A percentile compares a stretch with the other conserved stretches of the same genome.
These are phyloP conservation scores for Plantago elongata DNA, from an alignment of 257 asterid genomes.

Conservation along the genomic window DNA sequence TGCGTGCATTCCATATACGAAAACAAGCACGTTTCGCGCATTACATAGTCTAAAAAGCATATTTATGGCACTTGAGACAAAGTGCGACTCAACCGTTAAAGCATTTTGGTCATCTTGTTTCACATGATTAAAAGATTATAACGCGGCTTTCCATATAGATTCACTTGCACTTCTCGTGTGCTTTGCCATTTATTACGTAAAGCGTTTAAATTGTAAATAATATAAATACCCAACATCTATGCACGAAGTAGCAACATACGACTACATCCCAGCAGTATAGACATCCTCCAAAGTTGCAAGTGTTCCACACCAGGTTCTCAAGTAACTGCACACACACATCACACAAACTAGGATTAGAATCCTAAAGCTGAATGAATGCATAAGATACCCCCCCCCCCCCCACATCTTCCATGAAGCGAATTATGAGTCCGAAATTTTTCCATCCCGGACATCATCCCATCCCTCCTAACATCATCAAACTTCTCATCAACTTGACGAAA, in stretches of 20 bases:
- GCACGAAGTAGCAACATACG: slow-evolving; percentile 1
- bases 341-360: neutral
- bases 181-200: neutral
- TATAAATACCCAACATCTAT: slow-evolving; percentile 1
- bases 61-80: neutral
- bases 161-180: slow-evolving; percentile 8
- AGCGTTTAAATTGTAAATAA: neutral
- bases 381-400: neutral
- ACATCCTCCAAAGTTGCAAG: neutral
- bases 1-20: neutral
- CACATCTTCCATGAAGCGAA: too few relatives aligned
- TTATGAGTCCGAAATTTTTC: too few relatives aligned
- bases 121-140: slow-evolving; percentile 10
- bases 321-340: slow-evolving; percentile 4
- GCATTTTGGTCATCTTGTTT: slow-evolving; percentile 3
- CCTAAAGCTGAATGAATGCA: neutral
- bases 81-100: slow-evolving; percentile 5
- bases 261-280: neutral
- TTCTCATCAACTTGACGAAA: too few relatives aligned
- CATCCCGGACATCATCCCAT: too few relatives aligned
- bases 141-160: neutral
- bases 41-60: neutral
- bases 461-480: too few relatives aligned
- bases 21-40: neutral
- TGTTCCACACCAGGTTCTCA: neutral